Evolutionary conservation across 768 basidiomycete species (phyloP).

Genomic region (Podaxis sp.): DNA sequence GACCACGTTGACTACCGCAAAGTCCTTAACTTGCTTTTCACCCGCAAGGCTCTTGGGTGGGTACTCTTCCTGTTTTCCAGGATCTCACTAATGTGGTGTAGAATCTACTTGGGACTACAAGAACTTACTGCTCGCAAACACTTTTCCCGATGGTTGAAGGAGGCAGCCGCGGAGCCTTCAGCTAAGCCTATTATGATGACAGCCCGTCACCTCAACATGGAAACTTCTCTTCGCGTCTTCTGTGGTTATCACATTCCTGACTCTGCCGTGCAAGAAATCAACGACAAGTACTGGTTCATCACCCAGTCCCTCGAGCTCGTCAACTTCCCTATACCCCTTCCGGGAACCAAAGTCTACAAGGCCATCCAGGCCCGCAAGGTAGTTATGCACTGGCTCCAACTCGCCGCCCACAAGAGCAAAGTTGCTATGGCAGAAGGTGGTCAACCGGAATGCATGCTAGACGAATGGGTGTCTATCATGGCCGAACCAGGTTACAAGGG

Average conservation of each 20-base stretch:
- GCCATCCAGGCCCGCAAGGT: slow-evolving; percentile 89
- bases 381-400: slow-evolving; percentile 75
- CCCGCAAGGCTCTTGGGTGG: slow-evolving; percentile 88
- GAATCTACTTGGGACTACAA: slow-evolving; percentile 82
- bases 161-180: slow-evolving; percentile 45
- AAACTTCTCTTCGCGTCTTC: slow-evolving; percentile 93
- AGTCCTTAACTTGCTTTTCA: slow-evolving; percentile 88
- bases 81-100: slow-evolving; percentile 25
- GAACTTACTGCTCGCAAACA: slow-evolving; percentile 79
- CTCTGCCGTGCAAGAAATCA: slow-evolving; percentile 74
- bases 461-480: slow-evolving; percentile 85
- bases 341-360: slow-evolving; percentile 94
- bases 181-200: slow-evolving; percentile 78
- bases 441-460: slow-evolving; percentile 87
- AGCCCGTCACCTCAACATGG: slow-evolving; percentile 96
- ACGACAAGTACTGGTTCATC: slow-evolving; percentile 94
- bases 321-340: slow-evolving; percentile 94
- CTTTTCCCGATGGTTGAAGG: slow-evolving; percentile 69
- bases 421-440: slow-evolving; percentile 74
- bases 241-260: slow-evolving; percentile 90
- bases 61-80: slow-evolving; percentile 23
- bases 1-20: slow-evolving; percentile 92
- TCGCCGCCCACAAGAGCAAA: slow-evolving; percentile 81
- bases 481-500: slow-evolving; percentile 69
- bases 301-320: slow-evolving; percentile 95